Percentiles rank a stretch among this genome's conserved stretches.
These are phyloP conservation scores for Curvularia verruculosa DNA, from an alignment of 2,329 filamentous ascomycete species.

Conservation along the genomic window DNA sequence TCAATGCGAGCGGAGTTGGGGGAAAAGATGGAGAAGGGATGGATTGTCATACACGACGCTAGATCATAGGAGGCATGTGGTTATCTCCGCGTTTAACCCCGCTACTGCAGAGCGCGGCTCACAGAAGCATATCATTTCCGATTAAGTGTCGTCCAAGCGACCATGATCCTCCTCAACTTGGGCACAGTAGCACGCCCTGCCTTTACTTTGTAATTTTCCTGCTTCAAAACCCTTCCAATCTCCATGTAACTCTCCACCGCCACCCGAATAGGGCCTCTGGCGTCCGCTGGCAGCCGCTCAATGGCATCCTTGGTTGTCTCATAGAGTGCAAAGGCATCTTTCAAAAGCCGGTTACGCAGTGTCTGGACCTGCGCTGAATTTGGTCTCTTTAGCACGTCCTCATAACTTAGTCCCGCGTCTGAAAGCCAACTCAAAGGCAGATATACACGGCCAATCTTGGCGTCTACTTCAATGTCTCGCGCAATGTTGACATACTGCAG, in stretches of 20 bases:
- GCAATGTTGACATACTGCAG: slow-evolving; percentile 81
- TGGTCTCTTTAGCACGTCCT: slow-evolving; percentile 61
- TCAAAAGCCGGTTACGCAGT: slow-evolving; percentile 62
- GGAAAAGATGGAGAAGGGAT: background rate
- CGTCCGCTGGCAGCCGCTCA: slow-evolving; percentile 64
- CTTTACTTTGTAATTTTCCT: slow-evolving; percentile 53
- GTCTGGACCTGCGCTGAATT: slow-evolving; percentile 54
- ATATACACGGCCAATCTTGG: slow-evolving; percentile 70
- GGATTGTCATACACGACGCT: background rate
- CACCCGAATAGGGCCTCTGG: slow-evolving; percentile 68
- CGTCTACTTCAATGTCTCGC: slow-evolving; percentile 73
- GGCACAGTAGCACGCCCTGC: slow-evolving; percentile 56
- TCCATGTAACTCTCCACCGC: slow-evolving; percentile 79
- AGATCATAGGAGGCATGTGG: slow-evolving; percentile 1
- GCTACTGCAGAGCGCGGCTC: background rate
- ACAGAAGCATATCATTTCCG: slow-evolving; percentile 9
- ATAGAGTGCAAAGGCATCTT: slow-evolving; percentile 67
- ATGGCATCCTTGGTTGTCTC: slow-evolving; percentile 62
- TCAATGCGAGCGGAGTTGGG: slow-evolving; percentile 1
- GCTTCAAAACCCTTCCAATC: slow-evolving; percentile 68
- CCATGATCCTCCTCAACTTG: slow-evolving; percentile 57
- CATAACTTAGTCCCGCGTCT: slow-evolving; percentile 60
- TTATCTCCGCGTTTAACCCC: slow-evolving; percentile 8
- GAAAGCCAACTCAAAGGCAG: slow-evolving; percentile 69
- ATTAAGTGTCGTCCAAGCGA: slow-evolving; percentile 64